Evolutionary conservation across 2,329 filamentous ascomycete genomes (phyloP), one percentile per base, ranked within the genome.

Genomic region (Parastagonospora nodorum): DNA sequence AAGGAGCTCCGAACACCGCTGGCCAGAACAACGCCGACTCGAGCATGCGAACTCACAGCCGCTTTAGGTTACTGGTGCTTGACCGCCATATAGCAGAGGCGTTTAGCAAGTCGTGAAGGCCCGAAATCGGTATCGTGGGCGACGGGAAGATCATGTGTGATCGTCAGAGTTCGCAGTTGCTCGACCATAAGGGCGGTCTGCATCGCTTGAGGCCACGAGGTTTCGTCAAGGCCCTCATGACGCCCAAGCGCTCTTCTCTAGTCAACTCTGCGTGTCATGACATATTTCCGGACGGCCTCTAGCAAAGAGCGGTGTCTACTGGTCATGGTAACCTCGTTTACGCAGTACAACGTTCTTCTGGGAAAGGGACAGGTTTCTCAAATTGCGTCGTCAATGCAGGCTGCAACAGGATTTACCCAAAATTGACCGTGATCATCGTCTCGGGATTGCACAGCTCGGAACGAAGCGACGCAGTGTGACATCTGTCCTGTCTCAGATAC

Each of bases 1-100:
- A 45, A 46, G 11, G 33, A 53, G 45, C 45, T 54, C 35, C 35
- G 14, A 37, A 37, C 11, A 37, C 19, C 35, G 35, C 35, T 16
- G 14, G 32, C 32, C 32, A 35, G 32, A 8, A 12, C 19, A 16
- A 37, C 35, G 15, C 35, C 15, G 19, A 37, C 15, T 14, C 7
- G 19, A 37, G 35, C 14, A 37, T n/a, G 35, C 35, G 35, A 14
- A 37, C n/a, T 15, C 35, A 9, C n/a, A 16, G 19, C 19, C 14
- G 19, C 35, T 37, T 24, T 24, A 24, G n/a, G 35, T 37, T 14
- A 37, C n/a, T 16, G 35, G 6, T 15, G 8, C 15, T 37, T 14
- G 31, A 10, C 14, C 35, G n/a, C 11, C 35, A 9, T 10, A 8
- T 10, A 37, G 19, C 14, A 16, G 35, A 37, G 6, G 8, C 8